phyloP scores from a whole-genome alignment of 2,329 filamentous ascomycete genomes.

The Arthroderma sp. region DNA sequence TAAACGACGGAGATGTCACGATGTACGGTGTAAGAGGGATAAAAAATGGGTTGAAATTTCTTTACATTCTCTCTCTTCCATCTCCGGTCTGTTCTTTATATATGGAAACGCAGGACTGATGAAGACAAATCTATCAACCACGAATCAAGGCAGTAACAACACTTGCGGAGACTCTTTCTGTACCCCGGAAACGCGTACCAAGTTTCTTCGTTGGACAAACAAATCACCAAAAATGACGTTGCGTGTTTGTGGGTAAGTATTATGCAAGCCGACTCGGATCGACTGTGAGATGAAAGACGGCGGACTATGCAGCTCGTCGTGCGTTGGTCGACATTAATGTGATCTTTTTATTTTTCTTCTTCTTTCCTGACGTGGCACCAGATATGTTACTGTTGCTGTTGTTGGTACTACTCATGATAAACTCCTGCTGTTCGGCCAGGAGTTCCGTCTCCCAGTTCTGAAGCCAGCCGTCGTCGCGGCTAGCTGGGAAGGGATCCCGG shows the following conservation, averaged over 20 bases:
- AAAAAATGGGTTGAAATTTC: no score
- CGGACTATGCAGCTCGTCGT: constrained; percentile 41
- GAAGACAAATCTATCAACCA: neutral
- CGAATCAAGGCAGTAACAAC: neutral
- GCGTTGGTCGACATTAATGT: constrained; percentile 56
- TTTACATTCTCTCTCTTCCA: no score
- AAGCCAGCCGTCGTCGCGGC: constrained; percentile 68
- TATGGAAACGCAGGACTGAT: neutral
- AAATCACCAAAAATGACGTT: neutral
- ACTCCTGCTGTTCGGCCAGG: constrained; percentile 18
- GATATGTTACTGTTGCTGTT: neutral
- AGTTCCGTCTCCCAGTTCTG: constrained; percentile 72
- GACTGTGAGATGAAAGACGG: neutral
- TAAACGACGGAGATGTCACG: no score
- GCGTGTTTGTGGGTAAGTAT: neutral
- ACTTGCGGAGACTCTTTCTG: no score
- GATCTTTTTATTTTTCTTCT: constrained; percentile 57
- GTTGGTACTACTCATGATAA: constrained; percentile 8
- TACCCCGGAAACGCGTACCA: neutral
- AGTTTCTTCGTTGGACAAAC: neutral
- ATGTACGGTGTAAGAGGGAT: no score
- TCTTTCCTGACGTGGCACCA: constrained; percentile 32
- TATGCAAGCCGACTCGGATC: neutral
- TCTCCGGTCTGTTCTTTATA: no score
- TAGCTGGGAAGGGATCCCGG: neutral